Base-by-base conservation (phyloP, 2,329 filamentous ascomycete species). In the Cladophialophora psammophila region DNA sequence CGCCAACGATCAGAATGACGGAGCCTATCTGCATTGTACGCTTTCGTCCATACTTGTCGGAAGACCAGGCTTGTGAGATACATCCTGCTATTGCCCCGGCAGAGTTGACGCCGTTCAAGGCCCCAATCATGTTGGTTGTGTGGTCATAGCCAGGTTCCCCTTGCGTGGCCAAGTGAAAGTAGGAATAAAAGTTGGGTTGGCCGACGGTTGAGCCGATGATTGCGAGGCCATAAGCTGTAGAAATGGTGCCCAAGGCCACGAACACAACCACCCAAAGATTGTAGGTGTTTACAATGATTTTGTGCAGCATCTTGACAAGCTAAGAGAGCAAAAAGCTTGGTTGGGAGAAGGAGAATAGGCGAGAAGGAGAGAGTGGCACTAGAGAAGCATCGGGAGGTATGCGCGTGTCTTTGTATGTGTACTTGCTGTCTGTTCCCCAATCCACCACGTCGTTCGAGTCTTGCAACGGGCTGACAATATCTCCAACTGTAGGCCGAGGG, bases 171-270 rank as follows among this genome's bases (percentile, higher is more conserved):
- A 83, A 74, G 34, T 78, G 70, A 62, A 83, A 78, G 72, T 79
- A 80, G 5, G 71, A 75, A 71, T 81, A 82, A 75, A 83, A 83
- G 52, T 75, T 78, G 5, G 81, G 80, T 64, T 83, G 80, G 1
- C 81, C 82, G 45, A 83, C 77, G 2, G 80, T 82, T 5, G 79
- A 80, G 8, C 78, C 77, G 48, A 83, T 81, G 57, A 78, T 73
- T 20, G 76, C 75, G 56, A 76, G 71, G n/a, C 74, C 67, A 66
- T 78, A 78, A 26, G 75, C 74, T 60, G 73, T 76, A 18, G 76
- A 73, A 31, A 75, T 77, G 15, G 75, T 75, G 40, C 77, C 76
- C 26, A 78, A 64, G 36, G 77, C 76, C 3, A 78, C 76, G 50
- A 76, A 77, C 34, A 75, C 66, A 15, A 78, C 75, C 36, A 79